Evolutionary conservation across 2,329 filamentous ascomycete genomes (phyloP), one percentile per base, ranked within the genome.

Genomic region (Mariannaea sp.): DNA sequence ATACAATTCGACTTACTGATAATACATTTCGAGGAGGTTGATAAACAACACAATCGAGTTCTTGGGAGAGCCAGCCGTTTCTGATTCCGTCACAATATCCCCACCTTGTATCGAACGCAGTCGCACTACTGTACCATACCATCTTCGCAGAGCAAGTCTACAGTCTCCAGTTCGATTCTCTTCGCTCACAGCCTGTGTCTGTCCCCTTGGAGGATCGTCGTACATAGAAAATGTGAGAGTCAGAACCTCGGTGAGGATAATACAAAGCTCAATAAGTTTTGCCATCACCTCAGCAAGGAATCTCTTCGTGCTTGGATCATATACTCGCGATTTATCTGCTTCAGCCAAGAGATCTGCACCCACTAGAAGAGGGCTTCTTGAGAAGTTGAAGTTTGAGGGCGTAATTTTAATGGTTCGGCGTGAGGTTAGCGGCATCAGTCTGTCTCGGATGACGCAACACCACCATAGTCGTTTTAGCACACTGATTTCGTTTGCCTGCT

Each of bases 21-120:
- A 65, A 2, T 66, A 65, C 61, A 65, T 65, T 45, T 65, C 63
- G 10, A 65, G 39, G 1, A 66, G 49, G 26, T 65, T 65, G 7
- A 56, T 60, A 7, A 65, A 65, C 6, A 65, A 4, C 0, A 56
- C 29, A 1, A 64, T 62, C 0, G 63, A 66, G 2, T 53, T 51
- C 0, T 51, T 35, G 0, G 58, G 39, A 4, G 56, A 53, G 3
- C 50, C 46, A 2, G 41, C 10, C 5, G 14, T 32, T 7, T 55
- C 53, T 7, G 49, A 44, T 4, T 57, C 53, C 0, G 42, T 49
- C n/a, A 50, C 19, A 2, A 60, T 51, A 19, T 65, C 40, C 16
- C 44, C 58, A 1, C 55, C 55, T 2, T 60, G 7, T 0, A 53
- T 55, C 0, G 56, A 53, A 17, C 55, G 60, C 0, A 65, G 59